phyloP scores from a whole-genome alignment of 495 filamentous ascomycete species.

The Hypoxylon crocopeplum region DNA sequence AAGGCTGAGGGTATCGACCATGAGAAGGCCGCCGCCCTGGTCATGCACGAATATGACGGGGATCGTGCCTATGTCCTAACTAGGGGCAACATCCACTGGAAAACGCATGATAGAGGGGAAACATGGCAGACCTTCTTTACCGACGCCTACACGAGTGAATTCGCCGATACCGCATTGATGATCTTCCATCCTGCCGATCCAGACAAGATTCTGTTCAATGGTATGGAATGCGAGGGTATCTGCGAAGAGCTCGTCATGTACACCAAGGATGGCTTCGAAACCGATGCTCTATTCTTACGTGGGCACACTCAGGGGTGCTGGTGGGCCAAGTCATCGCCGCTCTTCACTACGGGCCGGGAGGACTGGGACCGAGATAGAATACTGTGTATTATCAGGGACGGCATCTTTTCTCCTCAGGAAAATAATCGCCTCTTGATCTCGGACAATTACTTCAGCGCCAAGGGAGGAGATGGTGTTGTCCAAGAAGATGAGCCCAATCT shows the following conservation, averaged over 20 bases:
- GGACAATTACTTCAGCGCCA: constrained; percentile 73
- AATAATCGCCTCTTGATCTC: constrained; percentile 80
- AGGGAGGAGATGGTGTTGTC: constrained; percentile 51
- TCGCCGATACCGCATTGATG: constrained; percentile 56
- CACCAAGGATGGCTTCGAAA: constrained; percentile 83
- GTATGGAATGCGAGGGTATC: constrained; percentile 67
- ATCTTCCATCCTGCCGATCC: constrained; percentile 82
- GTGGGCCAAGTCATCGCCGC: constrained; percentile 78
- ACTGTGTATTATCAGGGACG: constrained; percentile 78
- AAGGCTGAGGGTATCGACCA: constrained; percentile 67
- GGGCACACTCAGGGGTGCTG: constrained; percentile 73
- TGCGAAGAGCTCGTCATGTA: constrained; percentile 71
- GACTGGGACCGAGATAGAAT: constrained; percentile 68
- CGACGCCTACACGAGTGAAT: constrained; percentile 52
- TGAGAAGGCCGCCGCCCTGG: constrained; percentile 64
- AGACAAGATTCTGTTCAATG: constrained; percentile 82
- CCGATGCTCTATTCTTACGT: constrained; percentile 64
- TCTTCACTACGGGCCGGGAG: constrained; percentile 70
- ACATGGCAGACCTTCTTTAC: constrained; percentile 78
- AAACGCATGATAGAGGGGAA: constrained; percentile 79
- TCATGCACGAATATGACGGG: constrained; percentile 77
- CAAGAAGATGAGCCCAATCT: constrained; percentile 75
- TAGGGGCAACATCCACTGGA: constrained; percentile 69
- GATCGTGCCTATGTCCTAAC: constrained; percentile 81
- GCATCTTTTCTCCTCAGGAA: constrained; percentile 64